Evolutionary conservation across 768 basidiomycete genomes (phyloP).

Genomic region (Collybia sp.): DNA sequence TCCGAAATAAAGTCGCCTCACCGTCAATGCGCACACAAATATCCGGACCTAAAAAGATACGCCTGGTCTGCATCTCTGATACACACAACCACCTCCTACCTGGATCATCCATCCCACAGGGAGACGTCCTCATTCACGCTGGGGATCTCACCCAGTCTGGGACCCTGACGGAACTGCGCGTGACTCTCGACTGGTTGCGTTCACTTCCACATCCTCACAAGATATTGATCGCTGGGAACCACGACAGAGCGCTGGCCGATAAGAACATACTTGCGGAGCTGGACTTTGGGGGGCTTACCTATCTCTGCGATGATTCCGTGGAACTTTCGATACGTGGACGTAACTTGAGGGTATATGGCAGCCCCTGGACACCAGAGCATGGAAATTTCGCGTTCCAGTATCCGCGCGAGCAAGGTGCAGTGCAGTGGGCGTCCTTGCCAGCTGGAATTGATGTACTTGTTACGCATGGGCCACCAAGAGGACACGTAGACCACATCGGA

Average conservation of each 20-base stretch:
- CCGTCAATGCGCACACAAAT: no score
- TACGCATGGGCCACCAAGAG: conserved; percentile 36
- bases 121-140: conserved; percentile 37
- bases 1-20: no score
- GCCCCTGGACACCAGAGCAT: conserved; percentile 31
- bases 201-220: conserved; percentile 32
- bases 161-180: conserved; percentile 21
- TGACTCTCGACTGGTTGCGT: conserved; percentile 19
- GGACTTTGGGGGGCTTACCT: conserved; percentile 24
- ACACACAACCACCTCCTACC: conserved; percentile 27
- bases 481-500: conserved; percentile 22
- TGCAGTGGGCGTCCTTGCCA: conserved; percentile 24
- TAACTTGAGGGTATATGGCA: conserved; percentile 29
- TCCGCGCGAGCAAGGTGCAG: conserved; percentile 14
- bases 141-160: conserved; percentile 35
- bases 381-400: conserved; percentile 33
- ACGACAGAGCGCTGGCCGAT: conserved; percentile 25
- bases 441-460: conserved; percentile 31
- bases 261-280: conserved; percentile 8
- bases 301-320: conserved; percentile 29
- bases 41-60: conserved; percentile 6
- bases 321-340: conserved; percentile 23
- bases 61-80: conserved; percentile 34
- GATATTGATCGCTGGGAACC: conserved; percentile 39
- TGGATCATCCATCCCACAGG: conserved; percentile 23